Conservation (phyloP, 2,329 filamentous ascomycete species). For the Hypoxylon sp. region DNA sequence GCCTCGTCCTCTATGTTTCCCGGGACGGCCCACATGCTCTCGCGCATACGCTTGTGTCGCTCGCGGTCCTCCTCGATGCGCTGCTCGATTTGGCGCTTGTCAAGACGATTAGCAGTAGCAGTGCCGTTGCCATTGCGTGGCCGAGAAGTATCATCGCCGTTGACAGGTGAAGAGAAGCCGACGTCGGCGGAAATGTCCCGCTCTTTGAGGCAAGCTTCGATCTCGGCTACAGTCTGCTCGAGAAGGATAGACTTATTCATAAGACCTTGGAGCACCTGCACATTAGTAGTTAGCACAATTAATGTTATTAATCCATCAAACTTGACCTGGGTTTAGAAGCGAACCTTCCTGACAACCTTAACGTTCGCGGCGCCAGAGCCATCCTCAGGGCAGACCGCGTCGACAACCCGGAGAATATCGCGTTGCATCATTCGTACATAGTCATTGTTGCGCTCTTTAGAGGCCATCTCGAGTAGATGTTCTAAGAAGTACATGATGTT, state of each 20-base stretch:
- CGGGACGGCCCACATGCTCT: conserved; percentile 93
- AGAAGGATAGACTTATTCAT: conserved; percentile 80
- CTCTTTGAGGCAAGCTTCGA: conserved; percentile 86
- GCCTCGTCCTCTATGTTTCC: conserved; percentile 78
- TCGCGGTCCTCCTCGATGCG: conserved; percentile 97
- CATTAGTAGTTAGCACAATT: conserved; percentile 6
- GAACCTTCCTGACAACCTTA: conserved; percentile 87
- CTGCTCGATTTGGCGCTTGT: conserved; percentile 94
- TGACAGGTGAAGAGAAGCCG: conserved; percentile 65
- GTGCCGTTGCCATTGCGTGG: conserved; percentile 52
- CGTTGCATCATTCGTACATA: conserved; percentile 96
- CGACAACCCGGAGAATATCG: conserved; percentile 91
- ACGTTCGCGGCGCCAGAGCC: conserved; percentile 93
- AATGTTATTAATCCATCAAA: not conserved
- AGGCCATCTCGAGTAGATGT: conserved; percentile 89
- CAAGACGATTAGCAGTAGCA: conserved; percentile 63
- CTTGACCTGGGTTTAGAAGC: conserved; percentile 42
- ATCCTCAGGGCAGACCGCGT: conserved; percentile 89
- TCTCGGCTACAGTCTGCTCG: conserved; percentile 80
- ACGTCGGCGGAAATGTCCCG: conserved; percentile 77
- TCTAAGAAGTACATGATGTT: conserved; percentile 99
- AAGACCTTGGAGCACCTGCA: conserved; percentile 77
- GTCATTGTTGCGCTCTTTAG: conserved; percentile 80
- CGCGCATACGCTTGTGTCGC: conserved; percentile 89
- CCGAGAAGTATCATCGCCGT: conserved; percentile 57